phyloP scores from a whole-genome alignment of 2,329 filamentous ascomycete species.

The Rachicladosporium sp. region DNA sequence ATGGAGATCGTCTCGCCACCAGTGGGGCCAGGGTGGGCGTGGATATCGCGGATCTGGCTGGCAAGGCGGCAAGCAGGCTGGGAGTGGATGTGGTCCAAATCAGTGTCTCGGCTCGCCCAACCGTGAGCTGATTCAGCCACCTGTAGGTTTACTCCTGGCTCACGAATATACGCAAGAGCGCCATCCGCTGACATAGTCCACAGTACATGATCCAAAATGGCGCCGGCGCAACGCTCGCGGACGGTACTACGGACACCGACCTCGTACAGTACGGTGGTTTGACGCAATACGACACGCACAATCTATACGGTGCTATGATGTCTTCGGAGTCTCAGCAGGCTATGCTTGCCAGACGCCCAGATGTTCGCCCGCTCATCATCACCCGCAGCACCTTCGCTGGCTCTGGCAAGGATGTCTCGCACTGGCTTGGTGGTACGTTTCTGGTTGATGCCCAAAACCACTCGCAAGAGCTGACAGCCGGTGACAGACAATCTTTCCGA shows the following conservation, averaged over 20 bases:
- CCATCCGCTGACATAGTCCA: no score
- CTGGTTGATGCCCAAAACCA: not conserved
- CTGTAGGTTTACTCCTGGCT: no score
- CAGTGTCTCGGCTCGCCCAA: constrained; percentile 6
- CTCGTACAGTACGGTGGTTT: constrained; percentile 53
- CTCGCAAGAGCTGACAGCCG: not conserved
- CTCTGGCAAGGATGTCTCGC: constrained; percentile 7
- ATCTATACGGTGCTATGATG: constrained; percentile 65
- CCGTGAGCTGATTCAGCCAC: constrained; percentile 27
- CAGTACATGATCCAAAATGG: no score
- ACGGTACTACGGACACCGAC: constrained; percentile 47
- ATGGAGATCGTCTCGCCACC: constrained; percentile 2
- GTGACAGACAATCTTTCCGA: constrained; percentile 6
- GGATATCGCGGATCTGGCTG: constrained; percentile 2
- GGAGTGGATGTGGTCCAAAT: constrained; percentile 6
- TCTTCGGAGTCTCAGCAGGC: constrained; percentile 48
- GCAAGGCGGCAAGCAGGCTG: constrained; percentile 7
- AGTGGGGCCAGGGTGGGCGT: constrained; percentile 7
- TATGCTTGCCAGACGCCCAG: constrained; percentile 51
- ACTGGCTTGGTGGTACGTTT: constrained; percentile 5
- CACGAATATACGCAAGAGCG: no score
- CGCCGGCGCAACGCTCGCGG: constrained; percentile 5
- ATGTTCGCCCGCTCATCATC: constrained; percentile 53
- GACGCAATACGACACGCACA: constrained; percentile 60
- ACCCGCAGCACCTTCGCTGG: constrained; percentile 45